phyloP scores from a whole-genome alignment of 495 filamentous ascomycete species.

The Aspergillus nidulans region DNA sequence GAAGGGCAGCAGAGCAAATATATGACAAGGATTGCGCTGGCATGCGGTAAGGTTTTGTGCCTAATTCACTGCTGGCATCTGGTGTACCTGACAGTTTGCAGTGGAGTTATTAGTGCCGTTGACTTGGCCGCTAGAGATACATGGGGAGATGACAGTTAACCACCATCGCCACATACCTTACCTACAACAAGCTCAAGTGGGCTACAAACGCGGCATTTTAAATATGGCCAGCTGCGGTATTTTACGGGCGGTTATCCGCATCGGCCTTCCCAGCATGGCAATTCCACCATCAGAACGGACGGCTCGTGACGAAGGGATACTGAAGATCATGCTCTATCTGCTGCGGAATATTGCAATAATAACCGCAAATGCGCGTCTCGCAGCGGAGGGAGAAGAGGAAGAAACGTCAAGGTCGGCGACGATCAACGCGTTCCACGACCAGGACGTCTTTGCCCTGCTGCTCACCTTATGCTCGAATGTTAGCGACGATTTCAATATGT shows the following conservation, averaged over 20 bases:
- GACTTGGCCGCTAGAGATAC: constrained; percentile 88
- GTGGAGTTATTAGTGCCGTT: constrained; percentile 90
- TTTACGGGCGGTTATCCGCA: constrained; percentile 69
- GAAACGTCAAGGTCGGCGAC: constrained; percentile 84
- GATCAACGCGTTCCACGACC: constrained; percentile 80
- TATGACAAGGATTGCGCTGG: constrained; percentile 75
- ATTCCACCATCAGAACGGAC: constrained; percentile 69
- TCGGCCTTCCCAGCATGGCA: constrained; percentile 85
- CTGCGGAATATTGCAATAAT: constrained; percentile 86
- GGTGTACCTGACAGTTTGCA: constrained; percentile 21
- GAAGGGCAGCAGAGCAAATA: constrained; percentile 61
- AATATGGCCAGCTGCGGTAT: constrained; percentile 72
- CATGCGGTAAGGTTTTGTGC: constrained; percentile 56
- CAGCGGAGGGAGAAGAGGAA: constrained; percentile 70
- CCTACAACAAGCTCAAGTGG: constrained; percentile 77
- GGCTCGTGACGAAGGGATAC: constrained; percentile 82
- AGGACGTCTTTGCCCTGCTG: constrained; percentile 83
- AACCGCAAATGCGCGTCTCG: constrained; percentile 55
- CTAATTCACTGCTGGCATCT: neutral
- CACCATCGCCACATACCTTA: constrained; percentile 88
- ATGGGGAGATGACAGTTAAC: constrained; percentile 82
- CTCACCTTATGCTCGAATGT: constrained; percentile 86
- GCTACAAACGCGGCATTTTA: constrained; percentile 85
- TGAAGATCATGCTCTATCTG: constrained; percentile 85
- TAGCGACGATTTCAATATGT: constrained; percentile 82